Conservation (phyloP, 75 land plant species). For the Adiantum capillusveneris region DNA sequence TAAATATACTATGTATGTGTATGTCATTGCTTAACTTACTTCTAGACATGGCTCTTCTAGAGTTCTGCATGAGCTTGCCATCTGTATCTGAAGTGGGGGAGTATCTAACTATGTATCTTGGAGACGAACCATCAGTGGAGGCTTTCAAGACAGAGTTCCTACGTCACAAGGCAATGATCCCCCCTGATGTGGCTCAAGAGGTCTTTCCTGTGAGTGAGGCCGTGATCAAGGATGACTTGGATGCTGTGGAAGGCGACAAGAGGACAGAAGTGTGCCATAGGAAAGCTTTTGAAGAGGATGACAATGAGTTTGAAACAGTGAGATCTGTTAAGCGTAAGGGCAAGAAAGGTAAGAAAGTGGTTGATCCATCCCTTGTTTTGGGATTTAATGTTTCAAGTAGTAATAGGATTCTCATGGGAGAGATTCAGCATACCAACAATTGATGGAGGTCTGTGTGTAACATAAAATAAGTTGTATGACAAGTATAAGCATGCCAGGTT, state of each 20-base stretch:
- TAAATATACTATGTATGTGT: neutral
- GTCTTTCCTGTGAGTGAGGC: conserved; percentile 18
- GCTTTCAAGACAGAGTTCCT: conserved; percentile 24
- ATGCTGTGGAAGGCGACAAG: neutral
- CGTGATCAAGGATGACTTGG: conserved; percentile 8
- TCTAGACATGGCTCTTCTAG: conserved; percentile 24
- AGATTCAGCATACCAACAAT: conserved; percentile 11
- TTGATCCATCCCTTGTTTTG: conserved; percentile 14
- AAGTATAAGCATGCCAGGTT: too few relatives aligned
- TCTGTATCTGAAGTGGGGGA: conserved; percentile 23
- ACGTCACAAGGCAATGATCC: conserved; percentile 14
- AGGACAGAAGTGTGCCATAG: neutral
- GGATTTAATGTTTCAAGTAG: conserved; percentile 16
- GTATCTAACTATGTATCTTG: conserved; percentile 23
- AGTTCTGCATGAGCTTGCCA: conserved; percentile 25
- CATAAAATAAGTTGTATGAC: too few relatives aligned
- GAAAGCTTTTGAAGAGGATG: neutral
- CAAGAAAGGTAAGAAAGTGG: conserved; percentile 11
- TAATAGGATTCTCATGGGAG: conserved; percentile 16
- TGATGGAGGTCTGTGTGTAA: too few relatives aligned
- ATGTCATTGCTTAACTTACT: too few relatives aligned
- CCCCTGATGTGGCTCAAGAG: conserved; percentile 5
- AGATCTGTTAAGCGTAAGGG: conserved; percentile 1
- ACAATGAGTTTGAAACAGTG: neutral
- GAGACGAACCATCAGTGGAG: conserved; percentile 13